These are phyloP conservation scores for Glycine tomentella DNA, from an alignment of 306 rosid species.

Conservation along the genomic window DNA sequence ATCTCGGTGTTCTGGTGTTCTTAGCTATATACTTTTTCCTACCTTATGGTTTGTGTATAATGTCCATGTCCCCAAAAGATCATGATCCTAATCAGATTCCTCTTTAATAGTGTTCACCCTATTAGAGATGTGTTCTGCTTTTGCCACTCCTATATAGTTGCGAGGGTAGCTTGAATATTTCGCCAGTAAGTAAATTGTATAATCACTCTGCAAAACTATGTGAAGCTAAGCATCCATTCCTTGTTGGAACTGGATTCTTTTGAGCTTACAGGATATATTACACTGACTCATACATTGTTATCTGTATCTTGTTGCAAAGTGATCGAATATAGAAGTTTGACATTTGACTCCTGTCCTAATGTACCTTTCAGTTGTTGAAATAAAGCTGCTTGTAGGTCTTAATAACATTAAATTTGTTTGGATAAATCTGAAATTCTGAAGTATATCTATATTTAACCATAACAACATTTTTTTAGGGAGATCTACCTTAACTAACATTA, in stretches of 20 bases:
- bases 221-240: slow-evolving; percentile 24
- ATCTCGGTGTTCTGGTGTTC: slow-evolving; percentile 87
- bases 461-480: too few species aligned
- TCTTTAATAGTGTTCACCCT: slow-evolving; percentile 39
- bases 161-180: too few species aligned
- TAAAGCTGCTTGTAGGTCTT: slow-evolving; percentile 20
- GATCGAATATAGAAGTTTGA: slow-evolving; percentile 9
- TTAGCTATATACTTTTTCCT: slow-evolving; percentile 67
- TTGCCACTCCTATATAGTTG: too few species aligned
- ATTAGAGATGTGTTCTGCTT: too few species aligned
- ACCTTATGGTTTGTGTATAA: slow-evolving; percentile 73
- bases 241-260: slow-evolving; percentile 13
- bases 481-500: too few species aligned
- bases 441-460: neutral
- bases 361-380: slow-evolving; percentile 13
- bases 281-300: neutral
- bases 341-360: neutral
- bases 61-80: slow-evolving; percentile 66
- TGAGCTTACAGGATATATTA: neutral
- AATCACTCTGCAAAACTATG: slow-evolving; percentile 7
- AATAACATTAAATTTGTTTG: neutral
- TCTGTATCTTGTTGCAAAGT: slow-evolving; percentile 23
- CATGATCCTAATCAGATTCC: slow-evolving; percentile 65
- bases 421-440: neutral
- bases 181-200: neutral